A percentile compares a stretch with the other conserved stretches of the same genome.
These are phyloP conservation scores for Cladosporium phlei DNA, from an alignment of 2,329 filamentous ascomycete species.

Conservation along the genomic window DNA sequence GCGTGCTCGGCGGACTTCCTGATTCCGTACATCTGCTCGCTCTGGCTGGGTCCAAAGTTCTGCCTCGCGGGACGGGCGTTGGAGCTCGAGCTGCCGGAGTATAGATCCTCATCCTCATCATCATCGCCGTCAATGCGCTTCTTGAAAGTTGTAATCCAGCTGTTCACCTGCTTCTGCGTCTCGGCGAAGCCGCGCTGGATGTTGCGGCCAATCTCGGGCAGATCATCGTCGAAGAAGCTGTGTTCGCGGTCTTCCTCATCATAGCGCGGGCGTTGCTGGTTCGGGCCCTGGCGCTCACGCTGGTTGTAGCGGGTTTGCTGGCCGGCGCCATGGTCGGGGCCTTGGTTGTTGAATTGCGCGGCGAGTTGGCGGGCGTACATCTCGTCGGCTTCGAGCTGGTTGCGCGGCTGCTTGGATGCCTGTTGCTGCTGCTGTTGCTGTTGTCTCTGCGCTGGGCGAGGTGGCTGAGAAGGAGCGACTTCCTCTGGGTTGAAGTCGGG, in stretches of 20 bases:
- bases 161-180: slow-evolving; percentile 87
- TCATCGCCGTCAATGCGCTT: slow-evolving; percentile 92
- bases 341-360: slow-evolving; percentile 65
- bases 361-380: slow-evolving; percentile 87
- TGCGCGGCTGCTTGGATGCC: slow-evolving; percentile 52
- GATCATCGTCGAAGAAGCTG: slow-evolving; percentile 92
- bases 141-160: slow-evolving; percentile 84
- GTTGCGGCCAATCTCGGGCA: slow-evolving; percentile 88
- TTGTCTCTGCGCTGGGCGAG: slow-evolving; percentile 59
- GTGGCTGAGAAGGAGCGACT: slow-evolving; percentile 69
- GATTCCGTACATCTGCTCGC: slow-evolving; percentile 37
- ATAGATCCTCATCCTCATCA: slow-evolving; percentile 55
- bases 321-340: slow-evolving; percentile 25
- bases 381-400: slow-evolving; percentile 86
- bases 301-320: slow-evolving; percentile 29
- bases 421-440: slow-evolving; percentile 34
- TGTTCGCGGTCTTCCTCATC: slow-evolving; percentile 61
- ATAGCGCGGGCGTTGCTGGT: slow-evolving; percentile 47
- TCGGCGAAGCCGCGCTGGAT: slow-evolving; percentile 91
- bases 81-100: slow-evolving; percentile 28
- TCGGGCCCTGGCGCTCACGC: slow-evolving; percentile 31
- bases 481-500: slow-evolving; percentile 48
- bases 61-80: slow-evolving; percentile 28
- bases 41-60: slow-evolving; percentile 34
- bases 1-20: slow-evolving; percentile 26